These are phyloP conservation scores for Botryotinia calthae DNA, from an alignment of 2,329 filamentous ascomycete species.

Conservation along the genomic window DNA sequence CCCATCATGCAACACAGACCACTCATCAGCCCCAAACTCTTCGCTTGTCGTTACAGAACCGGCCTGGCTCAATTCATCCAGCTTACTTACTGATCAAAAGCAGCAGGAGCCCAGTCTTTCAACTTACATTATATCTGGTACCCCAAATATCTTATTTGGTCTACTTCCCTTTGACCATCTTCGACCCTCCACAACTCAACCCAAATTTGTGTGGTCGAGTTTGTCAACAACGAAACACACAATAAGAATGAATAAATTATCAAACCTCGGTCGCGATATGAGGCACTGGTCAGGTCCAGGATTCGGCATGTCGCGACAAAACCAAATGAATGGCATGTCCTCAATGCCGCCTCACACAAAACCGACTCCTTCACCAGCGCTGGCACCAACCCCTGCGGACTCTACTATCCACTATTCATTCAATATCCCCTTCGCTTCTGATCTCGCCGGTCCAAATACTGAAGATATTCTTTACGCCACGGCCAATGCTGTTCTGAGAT, in stretches of 20 bases:
- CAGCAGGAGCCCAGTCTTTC: slow-evolving; percentile 18
- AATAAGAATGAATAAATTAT: slow-evolving; percentile 65
- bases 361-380: slow-evolving; percentile 53
- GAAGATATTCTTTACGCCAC: slow-evolving; percentile 95
- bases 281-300: slow-evolving; percentile 66
- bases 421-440: slow-evolving; percentile 94
- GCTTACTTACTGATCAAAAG: slow-evolving; percentile 15
- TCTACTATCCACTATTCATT: slow-evolving; percentile 88
- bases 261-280: slow-evolving; percentile 67
- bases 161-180: slow-evolving; percentile 15
- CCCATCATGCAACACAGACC: background rate
- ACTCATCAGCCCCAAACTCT: background rate
- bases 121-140: slow-evolving; percentile 19
- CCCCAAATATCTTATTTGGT: slow-evolving; percentile 17
- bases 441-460: slow-evolving; percentile 85
- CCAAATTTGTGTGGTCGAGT: slow-evolving; percentile 17
- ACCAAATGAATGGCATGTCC: slow-evolving; percentile 39
- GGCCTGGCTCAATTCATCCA: slow-evolving; percentile 1
- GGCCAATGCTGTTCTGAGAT: slow-evolving; percentile 79
- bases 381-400: slow-evolving; percentile 70
- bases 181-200: slow-evolving; percentile 13
- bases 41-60: slow-evolving; percentile 10
- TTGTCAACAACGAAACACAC: slow-evolving; percentile 11
- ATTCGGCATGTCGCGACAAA: slow-evolving; percentile 60
- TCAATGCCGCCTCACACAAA: slow-evolving; percentile 56